Percentiles rank a stretch among this genome's conserved stretches.
Evolutionary conservation across 169 alveolate genomes (phyloP).

Genomic region (Babesia gibsoni): DNA sequence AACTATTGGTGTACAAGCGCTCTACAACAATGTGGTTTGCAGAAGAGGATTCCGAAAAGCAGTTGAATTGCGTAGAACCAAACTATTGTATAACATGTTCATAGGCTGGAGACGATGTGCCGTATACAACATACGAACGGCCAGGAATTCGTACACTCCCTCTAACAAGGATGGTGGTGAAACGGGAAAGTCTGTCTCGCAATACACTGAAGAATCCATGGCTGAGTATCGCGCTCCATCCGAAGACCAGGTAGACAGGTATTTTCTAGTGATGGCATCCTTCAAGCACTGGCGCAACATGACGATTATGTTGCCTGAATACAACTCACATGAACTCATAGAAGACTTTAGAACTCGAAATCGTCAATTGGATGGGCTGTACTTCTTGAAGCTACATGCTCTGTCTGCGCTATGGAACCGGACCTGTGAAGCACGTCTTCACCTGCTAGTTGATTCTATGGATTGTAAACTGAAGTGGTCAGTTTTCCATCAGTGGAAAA

Average conservation of each 20-base stretch:
- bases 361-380: constrained; percentile 11
- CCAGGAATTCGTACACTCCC: too few relatives aligned
- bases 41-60: background rate
- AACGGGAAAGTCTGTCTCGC: too few relatives aligned
- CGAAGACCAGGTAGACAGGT: constrained; percentile 5
- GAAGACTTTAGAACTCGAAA: background rate
- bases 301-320: constrained; percentile 13
- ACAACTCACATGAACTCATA: background rate
- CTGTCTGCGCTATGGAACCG: background rate
- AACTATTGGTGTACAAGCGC: constrained; percentile 4
- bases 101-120: constrained; percentile 23
- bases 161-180: too few relatives aligned
- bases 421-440: constrained; percentile 17
- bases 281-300: constrained; percentile 39
- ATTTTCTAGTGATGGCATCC: constrained; percentile 1
- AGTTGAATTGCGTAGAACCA: background rate
- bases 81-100: background rate
- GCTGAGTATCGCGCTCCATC: too few relatives aligned
- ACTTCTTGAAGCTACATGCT: constrained; percentile 18
- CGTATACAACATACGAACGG: background rate
- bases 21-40: background rate
- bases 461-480: constrained; percentile 10
- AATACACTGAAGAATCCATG: too few relatives aligned
- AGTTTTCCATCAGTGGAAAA: constrained; percentile 14
- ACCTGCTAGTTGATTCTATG: background rate